A percentile compares a stretch with the other conserved stretches of the same genome.
Conservation (phyloP, 1,284 basidiomycete species). For the Erythrobasidium hasegawianum region DNA sequence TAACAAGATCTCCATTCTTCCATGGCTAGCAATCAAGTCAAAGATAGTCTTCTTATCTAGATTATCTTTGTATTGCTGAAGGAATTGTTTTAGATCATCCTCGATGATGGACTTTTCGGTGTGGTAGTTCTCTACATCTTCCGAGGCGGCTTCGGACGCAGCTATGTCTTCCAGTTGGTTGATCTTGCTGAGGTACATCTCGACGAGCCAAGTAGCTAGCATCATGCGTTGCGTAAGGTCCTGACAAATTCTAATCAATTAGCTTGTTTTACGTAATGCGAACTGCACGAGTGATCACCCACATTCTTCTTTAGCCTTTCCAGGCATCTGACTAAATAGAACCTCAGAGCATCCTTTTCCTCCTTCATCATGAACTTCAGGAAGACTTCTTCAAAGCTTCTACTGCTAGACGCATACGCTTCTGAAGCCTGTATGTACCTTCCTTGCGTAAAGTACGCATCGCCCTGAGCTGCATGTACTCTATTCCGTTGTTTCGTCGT, state of each 20-base stretch:
- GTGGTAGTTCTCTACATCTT: constrained; percentile 79
- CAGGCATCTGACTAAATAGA: constrained; percentile 81
- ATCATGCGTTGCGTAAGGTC: constrained; percentile 93
- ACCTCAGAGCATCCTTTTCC: constrained; percentile 87
- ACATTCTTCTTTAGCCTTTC: constrained; percentile 77
- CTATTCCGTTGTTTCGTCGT: constrained; percentile 69
- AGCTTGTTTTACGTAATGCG: not conserved
- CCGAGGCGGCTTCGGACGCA: constrained; percentile 68
- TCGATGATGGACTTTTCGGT: constrained; percentile 79
- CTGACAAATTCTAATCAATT: constrained; percentile 52
- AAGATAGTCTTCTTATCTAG: constrained; percentile 81
- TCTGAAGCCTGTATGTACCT: constrained; percentile 88
- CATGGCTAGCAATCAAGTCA: constrained; percentile 88
- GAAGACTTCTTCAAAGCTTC: constrained; percentile 86
- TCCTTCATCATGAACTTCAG: constrained; percentile 83
- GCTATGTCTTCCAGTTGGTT: constrained; percentile 86
- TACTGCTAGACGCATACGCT: constrained; percentile 81
- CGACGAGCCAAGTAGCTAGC: constrained; percentile 96
- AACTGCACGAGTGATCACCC: constrained; percentile 46
- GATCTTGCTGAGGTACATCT: constrained; percentile 94
- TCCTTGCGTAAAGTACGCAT: constrained; percentile 73
- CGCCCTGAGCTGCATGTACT: constrained; percentile 79
- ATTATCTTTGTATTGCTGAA: constrained; percentile 85
- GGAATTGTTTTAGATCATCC: constrained; percentile 86
- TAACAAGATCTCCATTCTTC: constrained; percentile 84